Percentiles rank a stretch among this genome's conserved stretches.
phyloP scores from a whole-genome alignment of 305 asterid genomes.

The Fraxinus greggii region DNA sequence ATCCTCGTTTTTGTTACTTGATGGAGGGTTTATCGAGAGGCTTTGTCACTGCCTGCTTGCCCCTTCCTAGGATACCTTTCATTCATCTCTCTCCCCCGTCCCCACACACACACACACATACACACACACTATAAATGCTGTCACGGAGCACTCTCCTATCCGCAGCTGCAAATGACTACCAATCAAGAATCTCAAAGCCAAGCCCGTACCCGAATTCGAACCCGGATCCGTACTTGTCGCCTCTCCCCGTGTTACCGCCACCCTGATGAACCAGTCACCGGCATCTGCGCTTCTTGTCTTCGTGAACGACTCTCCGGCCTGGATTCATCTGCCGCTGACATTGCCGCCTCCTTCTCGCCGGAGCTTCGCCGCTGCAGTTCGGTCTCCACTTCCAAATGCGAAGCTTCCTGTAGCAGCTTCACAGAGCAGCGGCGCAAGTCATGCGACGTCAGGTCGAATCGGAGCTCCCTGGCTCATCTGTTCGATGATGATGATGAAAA shows the following conservation, averaged over 20 bases:
- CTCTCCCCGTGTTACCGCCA: conserved; percentile 81
- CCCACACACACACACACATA: neutral
- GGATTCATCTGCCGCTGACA: conserved; percentile 34
- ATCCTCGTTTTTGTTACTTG: neutral
- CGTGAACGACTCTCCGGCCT: conserved; percentile 87
- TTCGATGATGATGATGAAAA: conserved; percentile 60
- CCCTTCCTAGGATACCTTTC: conserved; percentile 36
- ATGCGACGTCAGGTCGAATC: conserved; percentile 59
- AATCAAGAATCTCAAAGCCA: conserved; percentile 38
- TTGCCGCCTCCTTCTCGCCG: conserved; percentile 32
- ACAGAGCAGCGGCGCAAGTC: conserved; percentile 80
- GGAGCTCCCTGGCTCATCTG: conserved; percentile 55
- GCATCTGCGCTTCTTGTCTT: conserved; percentile 92
- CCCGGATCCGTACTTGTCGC: conserved; percentile 56
- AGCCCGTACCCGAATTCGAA: conserved; percentile 42
- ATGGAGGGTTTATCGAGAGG: conserved; percentile 47
- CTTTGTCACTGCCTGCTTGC: conserved; percentile 31
- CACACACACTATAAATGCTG: conserved; percentile 22
- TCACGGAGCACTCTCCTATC: neutral
- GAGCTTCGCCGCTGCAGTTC: conserved; percentile 87
- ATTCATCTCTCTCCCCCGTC: neutral
- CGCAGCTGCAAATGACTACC: conserved; percentile 41
- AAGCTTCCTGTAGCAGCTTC: conserved; percentile 37
- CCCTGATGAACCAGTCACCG: conserved; percentile 73
- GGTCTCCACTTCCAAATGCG: conserved; percentile 45